Percentiles rank a stretch among this genome's conserved stretches.
Conservation (phyloP, 371 early-diverging fungal species). For the Mucor mucedo region DNA sequence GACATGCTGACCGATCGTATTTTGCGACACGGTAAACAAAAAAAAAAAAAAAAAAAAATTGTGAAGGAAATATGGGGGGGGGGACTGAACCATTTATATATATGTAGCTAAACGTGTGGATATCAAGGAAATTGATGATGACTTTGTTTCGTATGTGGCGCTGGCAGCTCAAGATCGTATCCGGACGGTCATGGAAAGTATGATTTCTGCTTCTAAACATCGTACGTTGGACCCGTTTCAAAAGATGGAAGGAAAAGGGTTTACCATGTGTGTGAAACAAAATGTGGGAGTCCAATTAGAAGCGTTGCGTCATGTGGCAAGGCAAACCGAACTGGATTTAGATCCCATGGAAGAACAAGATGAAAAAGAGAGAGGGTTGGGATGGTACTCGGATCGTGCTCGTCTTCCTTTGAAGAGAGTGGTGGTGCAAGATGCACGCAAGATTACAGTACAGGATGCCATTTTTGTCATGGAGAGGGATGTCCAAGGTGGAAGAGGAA, state of each 20-base stretch:
- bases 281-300: constrained; percentile 72
- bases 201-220: constrained; percentile 75
- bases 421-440: constrained; percentile 32
- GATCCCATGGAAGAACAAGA: constrained; percentile 54
- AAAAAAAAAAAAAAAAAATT: background rate
- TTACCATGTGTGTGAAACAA: constrained; percentile 50
- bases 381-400: constrained; percentile 28
- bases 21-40: constrained; percentile 46
- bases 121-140: constrained; percentile 63
- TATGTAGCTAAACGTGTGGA: constrained; percentile 39
- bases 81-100: no score
- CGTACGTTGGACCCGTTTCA: constrained; percentile 66
- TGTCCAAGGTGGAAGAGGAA: constrained; percentile 64
- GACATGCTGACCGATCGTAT: constrained; percentile 45
- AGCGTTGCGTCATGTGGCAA: constrained; percentile 72
- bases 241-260: constrained; percentile 29
- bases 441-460: constrained; percentile 74
- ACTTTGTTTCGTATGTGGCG: constrained; percentile 72
- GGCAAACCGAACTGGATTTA: constrained; percentile 60
- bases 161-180: constrained; percentile 76
- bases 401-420: constrained; percentile 5
- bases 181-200: constrained; percentile 65
- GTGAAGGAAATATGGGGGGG: background rate
- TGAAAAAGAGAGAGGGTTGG: constrained; percentile 33
- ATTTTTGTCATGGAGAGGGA: constrained; percentile 78